Evolutionary conservation across 352 stramenopile genomes (phyloP).

Genomic region (Phytophthora kernoviae): DNA sequence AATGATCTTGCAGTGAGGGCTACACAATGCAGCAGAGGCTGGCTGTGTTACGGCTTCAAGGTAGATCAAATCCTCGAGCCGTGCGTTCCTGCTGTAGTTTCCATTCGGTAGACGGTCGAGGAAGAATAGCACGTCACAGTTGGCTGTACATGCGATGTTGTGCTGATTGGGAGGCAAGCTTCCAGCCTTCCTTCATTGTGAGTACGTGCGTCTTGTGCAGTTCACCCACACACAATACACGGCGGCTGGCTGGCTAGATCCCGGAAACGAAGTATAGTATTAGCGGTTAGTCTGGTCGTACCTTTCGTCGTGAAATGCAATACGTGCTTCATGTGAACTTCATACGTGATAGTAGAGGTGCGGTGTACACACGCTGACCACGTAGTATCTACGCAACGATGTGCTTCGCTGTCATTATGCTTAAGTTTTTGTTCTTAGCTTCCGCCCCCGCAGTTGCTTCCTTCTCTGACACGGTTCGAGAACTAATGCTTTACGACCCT

Average conservation of each 20-base stretch:
- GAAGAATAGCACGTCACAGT: constrained; percentile 32
- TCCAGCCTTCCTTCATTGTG: constrained; percentile 11
- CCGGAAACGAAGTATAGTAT: constrained; percentile 31
- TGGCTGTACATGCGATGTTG: constrained; percentile 31
- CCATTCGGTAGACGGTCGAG: constrained; percentile 21
- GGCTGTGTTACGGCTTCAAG: constrained; percentile 8
- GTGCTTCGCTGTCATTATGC: constrained; percentile 20
- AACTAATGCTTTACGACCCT: constrained; percentile 1
- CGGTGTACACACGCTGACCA: too few relatives aligned
- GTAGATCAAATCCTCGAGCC: constrained; percentile 22
- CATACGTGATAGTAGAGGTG: too few relatives aligned
- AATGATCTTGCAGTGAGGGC: constrained; percentile 22
- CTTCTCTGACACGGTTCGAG: background rate
- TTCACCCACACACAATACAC: constrained; percentile 6
- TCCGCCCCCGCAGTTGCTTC: background rate
- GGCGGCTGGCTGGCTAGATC: constrained; percentile 13
- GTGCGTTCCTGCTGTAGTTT: constrained; percentile 17
- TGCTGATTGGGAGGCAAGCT: constrained; percentile 12
- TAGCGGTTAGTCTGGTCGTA: constrained; percentile 16
- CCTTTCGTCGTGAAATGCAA: constrained; percentile 19
- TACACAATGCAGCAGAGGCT: constrained; percentile 21
- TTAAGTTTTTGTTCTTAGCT: constrained; percentile 34
- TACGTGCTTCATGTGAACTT: constrained; percentile 23
- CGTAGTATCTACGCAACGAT: background rate
- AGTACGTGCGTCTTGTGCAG: constrained; percentile 12